Evolutionary conservation across 495 filamentous ascomycete species (phyloP).

Genomic region (Penicillium fimorum): DNA sequence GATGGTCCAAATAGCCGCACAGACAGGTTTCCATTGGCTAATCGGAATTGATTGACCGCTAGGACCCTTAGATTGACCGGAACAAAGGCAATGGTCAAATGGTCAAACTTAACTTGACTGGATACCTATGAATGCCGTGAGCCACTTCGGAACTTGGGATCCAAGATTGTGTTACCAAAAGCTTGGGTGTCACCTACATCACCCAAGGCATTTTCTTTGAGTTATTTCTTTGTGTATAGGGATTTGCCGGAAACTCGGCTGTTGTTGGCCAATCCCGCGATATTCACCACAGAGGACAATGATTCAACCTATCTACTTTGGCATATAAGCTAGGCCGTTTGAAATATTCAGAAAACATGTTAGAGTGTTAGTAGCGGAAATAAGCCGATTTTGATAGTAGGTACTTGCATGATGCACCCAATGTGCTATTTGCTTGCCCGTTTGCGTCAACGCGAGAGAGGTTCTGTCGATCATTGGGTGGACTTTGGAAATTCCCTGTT

Average conservation of each 20-base stretch:
- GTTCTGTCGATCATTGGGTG: background rate
- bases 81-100: background rate
- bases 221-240: background rate
- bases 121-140: background rate
- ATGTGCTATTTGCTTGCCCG: background rate
- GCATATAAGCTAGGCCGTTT: background rate
- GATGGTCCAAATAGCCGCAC: background rate
- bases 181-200: slow-evolving; percentile 5
- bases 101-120: background rate
- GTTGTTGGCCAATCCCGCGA: background rate
- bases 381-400: background rate
- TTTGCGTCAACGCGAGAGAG: slow-evolving; percentile 4
- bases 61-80: background rate
- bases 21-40: background rate
- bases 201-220: no score
- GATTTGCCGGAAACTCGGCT: background rate
- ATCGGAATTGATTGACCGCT: slow-evolving; percentile 2
- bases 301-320: background rate
- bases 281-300: background rate
- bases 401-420: background rate
- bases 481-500: slow-evolving; percentile 3
- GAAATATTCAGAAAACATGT: background rate
- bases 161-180: slow-evolving; percentile 4
- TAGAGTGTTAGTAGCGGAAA: background rate
- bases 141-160: background rate